Evolutionary conservation across 768 basidiomycete genomes (phyloP).

Genomic region (Amanita polypyramis): DNA sequence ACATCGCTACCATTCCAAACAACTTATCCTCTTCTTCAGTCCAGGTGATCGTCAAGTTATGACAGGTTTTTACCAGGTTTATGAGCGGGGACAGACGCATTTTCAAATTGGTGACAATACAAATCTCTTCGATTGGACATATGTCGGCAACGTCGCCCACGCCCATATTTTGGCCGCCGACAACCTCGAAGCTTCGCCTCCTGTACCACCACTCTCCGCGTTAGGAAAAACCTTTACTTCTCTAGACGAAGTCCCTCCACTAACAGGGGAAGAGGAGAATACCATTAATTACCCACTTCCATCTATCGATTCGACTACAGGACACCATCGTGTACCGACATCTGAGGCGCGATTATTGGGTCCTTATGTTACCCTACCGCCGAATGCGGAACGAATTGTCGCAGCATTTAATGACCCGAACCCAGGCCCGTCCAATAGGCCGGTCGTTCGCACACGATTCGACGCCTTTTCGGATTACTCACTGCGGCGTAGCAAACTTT

Average conservation of each 20-base stretch:
- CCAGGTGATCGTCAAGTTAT: constrained; percentile 89
- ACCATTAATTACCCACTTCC: constrained; percentile 44
- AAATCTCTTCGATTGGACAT: constrained; percentile 94
- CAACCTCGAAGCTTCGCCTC: constrained; percentile 52
- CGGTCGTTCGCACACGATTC: constrained; percentile 68
- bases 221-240: constrained; percentile 25
- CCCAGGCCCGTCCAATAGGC: constrained; percentile 31
- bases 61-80: constrained; percentile 68
- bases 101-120: constrained; percentile 92
- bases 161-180: constrained; percentile 93
- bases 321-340: constrained; percentile 62
- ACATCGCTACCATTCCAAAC: neutral
- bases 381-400: constrained; percentile 46
- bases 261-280: constrained; percentile 30
- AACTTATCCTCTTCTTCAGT: constrained; percentile 25
- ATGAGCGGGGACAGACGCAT: constrained; percentile 73
- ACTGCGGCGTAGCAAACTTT: constrained; percentile 40
- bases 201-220: constrained; percentile 27
- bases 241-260: constrained; percentile 27
- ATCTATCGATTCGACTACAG: constrained; percentile 54
- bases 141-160: constrained; percentile 90
- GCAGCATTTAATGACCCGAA: constrained; percentile 42
- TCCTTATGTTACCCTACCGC: constrained; percentile 57
- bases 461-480: constrained; percentile 63
- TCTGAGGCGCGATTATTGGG: constrained; percentile 75